phyloP scores from a whole-genome alignment of 345 rosid genomes.

The Cardamine chenopodiifolia region DNA sequence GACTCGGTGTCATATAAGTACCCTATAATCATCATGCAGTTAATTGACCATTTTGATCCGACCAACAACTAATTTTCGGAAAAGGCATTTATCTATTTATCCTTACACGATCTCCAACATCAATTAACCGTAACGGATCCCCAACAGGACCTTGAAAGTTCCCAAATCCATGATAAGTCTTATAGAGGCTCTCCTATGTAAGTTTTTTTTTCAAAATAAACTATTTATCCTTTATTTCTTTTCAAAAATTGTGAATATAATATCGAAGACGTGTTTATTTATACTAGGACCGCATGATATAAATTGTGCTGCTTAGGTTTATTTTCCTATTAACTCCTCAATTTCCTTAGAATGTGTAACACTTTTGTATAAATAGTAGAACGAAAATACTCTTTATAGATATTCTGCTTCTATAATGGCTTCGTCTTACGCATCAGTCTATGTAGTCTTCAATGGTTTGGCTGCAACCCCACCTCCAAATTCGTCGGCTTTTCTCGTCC shows the following conservation, averaged over 20 bases:
- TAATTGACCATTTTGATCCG: too few species aligned
- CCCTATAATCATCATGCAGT: too few species aligned
- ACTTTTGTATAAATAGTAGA: background rate
- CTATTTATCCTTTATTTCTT: too few species aligned
- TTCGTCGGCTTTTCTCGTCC: slow-evolving; percentile 41
- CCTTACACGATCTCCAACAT: too few species aligned
- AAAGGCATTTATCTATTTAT: too few species aligned
- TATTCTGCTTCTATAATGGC: slow-evolving; percentile 38
- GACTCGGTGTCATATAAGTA: too few species aligned
- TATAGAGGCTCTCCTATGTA: too few species aligned
- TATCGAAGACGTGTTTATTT: slow-evolving; percentile 26
- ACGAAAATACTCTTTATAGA: background rate
- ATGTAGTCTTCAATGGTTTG: slow-evolving; percentile 38
- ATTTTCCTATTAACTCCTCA: background rate
- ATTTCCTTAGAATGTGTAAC: background rate
- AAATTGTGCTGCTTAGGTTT: background rate
- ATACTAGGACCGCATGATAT: background rate
- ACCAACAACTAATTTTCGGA: too few species aligned
- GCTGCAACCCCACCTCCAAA: slow-evolving; percentile 20
- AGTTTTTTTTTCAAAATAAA: too few species aligned
- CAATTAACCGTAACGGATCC: too few species aligned
- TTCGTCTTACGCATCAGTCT: slow-evolving; percentile 43
- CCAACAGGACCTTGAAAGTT: too few species aligned
- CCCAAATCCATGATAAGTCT: too few species aligned
- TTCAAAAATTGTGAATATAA: slow-evolving; percentile 8